Conservation (phyloP, 371 early-diverging fungal genomes). For the Saksenaea oblongispora region DNA sequence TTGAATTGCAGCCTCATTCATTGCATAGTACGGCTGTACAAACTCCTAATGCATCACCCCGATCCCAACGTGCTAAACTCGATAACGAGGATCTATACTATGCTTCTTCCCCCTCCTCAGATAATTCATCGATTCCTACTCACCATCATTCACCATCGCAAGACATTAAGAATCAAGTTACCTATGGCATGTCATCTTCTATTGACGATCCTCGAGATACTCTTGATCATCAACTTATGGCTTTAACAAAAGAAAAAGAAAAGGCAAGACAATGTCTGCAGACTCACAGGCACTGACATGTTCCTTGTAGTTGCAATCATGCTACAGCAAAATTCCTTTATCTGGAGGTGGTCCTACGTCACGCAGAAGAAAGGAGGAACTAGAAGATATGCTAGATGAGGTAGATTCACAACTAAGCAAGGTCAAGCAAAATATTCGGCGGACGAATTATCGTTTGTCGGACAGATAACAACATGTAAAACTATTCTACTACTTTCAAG, state of each 20-base stretch:
- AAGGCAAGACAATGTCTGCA: neutral
- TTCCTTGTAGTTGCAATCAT: constrained; percentile 42
- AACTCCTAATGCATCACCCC: constrained; percentile 1
- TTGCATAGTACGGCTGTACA: neutral
- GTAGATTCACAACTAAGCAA: constrained; percentile 42
- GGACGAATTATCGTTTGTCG: neutral
- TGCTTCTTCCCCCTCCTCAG: constrained; percentile 2
- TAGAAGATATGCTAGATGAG: constrained; percentile 54
- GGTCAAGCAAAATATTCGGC: constrained; percentile 18
- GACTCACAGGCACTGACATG: neutral
- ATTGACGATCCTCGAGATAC: constrained; percentile 1
- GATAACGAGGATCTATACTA: neutral
- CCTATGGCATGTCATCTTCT: constrained; percentile 1
- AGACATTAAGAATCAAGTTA: neutral
- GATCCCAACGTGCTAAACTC: neutral
- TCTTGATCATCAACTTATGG: constrained; percentile 8
- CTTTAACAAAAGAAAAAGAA: constrained; percentile 10
- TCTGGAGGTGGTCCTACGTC: constrained; percentile 55
- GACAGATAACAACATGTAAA: neutral
- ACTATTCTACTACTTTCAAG: neutral
- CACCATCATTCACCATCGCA: neutral
- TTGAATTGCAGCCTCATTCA: neutral
- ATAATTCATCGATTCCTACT: neutral
- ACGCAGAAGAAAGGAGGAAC: constrained; percentile 55
- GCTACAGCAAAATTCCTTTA: constrained; percentile 58